Evolutionary conservation across 2,329 filamentous ascomycete species (phyloP).

Genomic region (Periglandula ipomoeae): DNA sequence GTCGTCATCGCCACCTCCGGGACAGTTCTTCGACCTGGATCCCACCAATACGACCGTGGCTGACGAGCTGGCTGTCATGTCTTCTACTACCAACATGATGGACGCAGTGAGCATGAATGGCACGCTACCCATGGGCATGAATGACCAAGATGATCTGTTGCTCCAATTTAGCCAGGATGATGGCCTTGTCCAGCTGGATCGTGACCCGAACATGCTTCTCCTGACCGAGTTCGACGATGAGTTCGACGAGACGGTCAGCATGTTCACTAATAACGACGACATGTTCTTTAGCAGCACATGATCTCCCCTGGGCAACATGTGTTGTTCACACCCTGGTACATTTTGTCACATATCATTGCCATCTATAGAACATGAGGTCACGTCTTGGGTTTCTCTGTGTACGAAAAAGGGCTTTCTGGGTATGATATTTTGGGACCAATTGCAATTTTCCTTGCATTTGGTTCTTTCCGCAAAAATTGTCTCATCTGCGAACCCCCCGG

Average conservation of each 20-base stretch:
- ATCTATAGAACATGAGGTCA: slow-evolving; percentile 4
- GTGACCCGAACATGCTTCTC: slow-evolving; percentile 39
- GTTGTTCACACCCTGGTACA: background rate
- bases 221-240: slow-evolving; percentile 47
- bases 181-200: slow-evolving; percentile 33
- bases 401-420: slow-evolving; percentile 5
- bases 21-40: slow-evolving; percentile 39
- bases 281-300: slow-evolving; percentile 39
- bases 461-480: background rate
- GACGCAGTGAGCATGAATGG: slow-evolving; percentile 23
- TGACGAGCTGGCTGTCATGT: slow-evolving; percentile 22
- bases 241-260: slow-evolving; percentile 37
- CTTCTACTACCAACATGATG: slow-evolving; percentile 22
- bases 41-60: slow-evolving; percentile 23
- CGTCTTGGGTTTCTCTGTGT: slow-evolving; percentile 7
- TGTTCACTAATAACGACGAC: slow-evolving; percentile 43
- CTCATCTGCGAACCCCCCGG: background rate
- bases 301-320: slow-evolving; percentile 1
- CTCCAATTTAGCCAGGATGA: slow-evolving; percentile 34
- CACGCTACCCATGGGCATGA: slow-evolving; percentile 24
- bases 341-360: slow-evolving; percentile 2
- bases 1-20: slow-evolving; percentile 45
- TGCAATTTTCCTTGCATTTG: background rate
- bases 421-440: background rate
- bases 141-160: slow-evolving; percentile 34